Evolutionary conservation across 2,329 filamentous ascomycete genomes (phyloP).

Genomic region (Pestalotiopsis sp.): DNA sequence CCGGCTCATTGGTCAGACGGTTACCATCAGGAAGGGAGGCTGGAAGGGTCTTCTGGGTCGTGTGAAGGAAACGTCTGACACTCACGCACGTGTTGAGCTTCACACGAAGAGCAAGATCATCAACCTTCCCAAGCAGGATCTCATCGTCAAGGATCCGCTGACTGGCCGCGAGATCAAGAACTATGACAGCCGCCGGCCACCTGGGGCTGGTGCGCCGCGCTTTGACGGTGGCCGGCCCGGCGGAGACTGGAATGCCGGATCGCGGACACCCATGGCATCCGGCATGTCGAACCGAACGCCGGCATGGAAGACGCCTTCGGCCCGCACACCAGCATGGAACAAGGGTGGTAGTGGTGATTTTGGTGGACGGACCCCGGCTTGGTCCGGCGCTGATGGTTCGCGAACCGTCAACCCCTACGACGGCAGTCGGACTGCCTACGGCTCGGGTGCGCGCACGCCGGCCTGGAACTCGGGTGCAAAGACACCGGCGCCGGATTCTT

Average conservation of each 20-base stretch:
- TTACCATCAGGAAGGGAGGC: slow-evolving; percentile 82
- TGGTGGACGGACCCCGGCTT: slow-evolving; percentile 69
- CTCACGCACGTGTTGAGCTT: slow-evolving; percentile 84
- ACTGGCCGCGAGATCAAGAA: slow-evolving; percentile 81
- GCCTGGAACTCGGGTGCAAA: slow-evolving; percentile 79
- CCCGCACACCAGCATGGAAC: slow-evolving; percentile 66
- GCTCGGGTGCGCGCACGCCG: slow-evolving; percentile 70
- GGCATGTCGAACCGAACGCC: slow-evolving; percentile 63
- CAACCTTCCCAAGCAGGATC: slow-evolving; percentile 76
- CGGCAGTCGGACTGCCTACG: slow-evolving; percentile 77
- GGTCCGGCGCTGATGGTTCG: slow-evolving; percentile 69
- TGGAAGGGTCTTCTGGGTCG: slow-evolving; percentile 94
- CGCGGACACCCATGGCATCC: slow-evolving; percentile 69
- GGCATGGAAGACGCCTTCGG: slow-evolving; percentile 70
- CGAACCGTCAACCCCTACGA: slow-evolving; percentile 72
- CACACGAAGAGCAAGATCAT: slow-evolving; percentile 94
- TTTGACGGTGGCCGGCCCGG: slow-evolving; percentile 41
- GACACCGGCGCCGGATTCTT: slow-evolving; percentile 67
- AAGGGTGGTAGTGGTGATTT: slow-evolving; percentile 53
- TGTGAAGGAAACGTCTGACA: slow-evolving; percentile 91
- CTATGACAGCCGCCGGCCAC: slow-evolving; percentile 50
- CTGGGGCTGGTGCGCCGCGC: slow-evolving; percentile 47
- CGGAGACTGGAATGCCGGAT: slow-evolving; percentile 63
- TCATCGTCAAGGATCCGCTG: slow-evolving; percentile 84
- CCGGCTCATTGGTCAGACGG: slow-evolving; percentile 84